Evolutionary conservation across 257 asterid genomes (phyloP), one percentile per base, ranked within the genome.

Genomic region (Nicotiana benthamiana): DNA sequence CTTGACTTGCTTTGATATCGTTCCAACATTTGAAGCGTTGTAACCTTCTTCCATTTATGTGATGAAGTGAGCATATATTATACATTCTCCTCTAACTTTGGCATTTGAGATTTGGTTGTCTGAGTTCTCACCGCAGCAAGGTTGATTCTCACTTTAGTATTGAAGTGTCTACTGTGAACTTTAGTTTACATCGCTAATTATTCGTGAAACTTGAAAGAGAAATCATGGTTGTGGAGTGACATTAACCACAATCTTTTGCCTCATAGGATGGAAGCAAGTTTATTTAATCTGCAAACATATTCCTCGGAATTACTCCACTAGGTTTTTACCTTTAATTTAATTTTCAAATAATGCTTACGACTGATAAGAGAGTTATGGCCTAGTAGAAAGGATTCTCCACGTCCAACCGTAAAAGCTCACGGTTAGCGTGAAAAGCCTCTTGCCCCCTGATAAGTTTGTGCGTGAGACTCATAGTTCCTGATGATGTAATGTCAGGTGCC

Each of bases 401-500:
- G 32, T 22, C 56, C 11, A 36, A 40, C 18, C 77, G 5, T 36
- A 53, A 68, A 68, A 68, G 6, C 28, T 40, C n/a, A n/a, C 0
- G 11, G 20, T 40, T 68, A 20, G 16, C 9, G 17, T 24, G 76
- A 40, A 68, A 40, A 11, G n/a, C 51, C 57, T 28, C 74, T 40
- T 68, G 77, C 4, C 57, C 9, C 57, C 20, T 40, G 2, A 68
- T 26, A 40, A 11, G 12, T 66, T 13, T 27, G 70, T 74, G 67
- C 78, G n/a, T 30, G 27, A 40, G 59, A 17, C 15, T 79, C 32
- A 59, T 57, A 60, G 18, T 78, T 78, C 54, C 20, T 40, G 8
- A 60, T 43, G 48, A 64, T 64, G 77, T 27, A 27, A 20, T 30
- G 52, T 26, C 86, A 94, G 97, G 94, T 91, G 56, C 94, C 95